Conservation (phyloP, 2,329 filamentous ascomycete species). For the Neophaeococcomyces mojaviensis region DNA sequence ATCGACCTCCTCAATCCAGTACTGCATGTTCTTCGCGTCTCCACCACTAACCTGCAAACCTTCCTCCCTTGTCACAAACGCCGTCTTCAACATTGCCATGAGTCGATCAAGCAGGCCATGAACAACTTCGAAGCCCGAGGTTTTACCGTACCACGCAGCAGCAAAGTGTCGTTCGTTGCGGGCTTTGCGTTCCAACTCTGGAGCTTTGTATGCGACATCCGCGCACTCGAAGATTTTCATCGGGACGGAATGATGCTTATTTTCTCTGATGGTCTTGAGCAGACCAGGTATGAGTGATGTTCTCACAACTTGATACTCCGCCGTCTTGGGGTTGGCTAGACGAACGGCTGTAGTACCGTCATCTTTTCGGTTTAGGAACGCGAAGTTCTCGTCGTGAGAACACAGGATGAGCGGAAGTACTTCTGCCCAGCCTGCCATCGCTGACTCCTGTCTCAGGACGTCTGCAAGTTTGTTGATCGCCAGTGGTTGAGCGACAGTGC, state of each 20-base stretch:
- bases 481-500: constrained; percentile 77
- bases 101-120: constrained; percentile 89
- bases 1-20: constrained; percentile 91
- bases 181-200: constrained; percentile 70
- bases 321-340: constrained; percentile 86
- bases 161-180: constrained; percentile 93
- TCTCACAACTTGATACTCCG: constrained; percentile 87
- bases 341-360: constrained; percentile 75
- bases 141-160: constrained; percentile 93
- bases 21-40: constrained; percentile 57
- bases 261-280: constrained; percentile 88
- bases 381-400: constrained; percentile 97
- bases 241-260: constrained; percentile 78
- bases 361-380: constrained; percentile 83
- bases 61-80: constrained; percentile 71
- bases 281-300: constrained; percentile 80
- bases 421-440: constrained; percentile 93
- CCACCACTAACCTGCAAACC: constrained; percentile 48
- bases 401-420: constrained; percentile 94
- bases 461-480: constrained; percentile 91
- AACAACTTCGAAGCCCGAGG: constrained; percentile 87
- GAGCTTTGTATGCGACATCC: constrained; percentile 87
- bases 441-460: constrained; percentile 79
- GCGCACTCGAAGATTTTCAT: constrained; percentile 89
- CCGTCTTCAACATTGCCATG: constrained; percentile 81